A percentile compares a stretch with the other conserved stretches of the same genome.
Evolutionary conservation across 148 eudicot genomes (phyloP).

Genomic region (Chenopodium album): DNA sequence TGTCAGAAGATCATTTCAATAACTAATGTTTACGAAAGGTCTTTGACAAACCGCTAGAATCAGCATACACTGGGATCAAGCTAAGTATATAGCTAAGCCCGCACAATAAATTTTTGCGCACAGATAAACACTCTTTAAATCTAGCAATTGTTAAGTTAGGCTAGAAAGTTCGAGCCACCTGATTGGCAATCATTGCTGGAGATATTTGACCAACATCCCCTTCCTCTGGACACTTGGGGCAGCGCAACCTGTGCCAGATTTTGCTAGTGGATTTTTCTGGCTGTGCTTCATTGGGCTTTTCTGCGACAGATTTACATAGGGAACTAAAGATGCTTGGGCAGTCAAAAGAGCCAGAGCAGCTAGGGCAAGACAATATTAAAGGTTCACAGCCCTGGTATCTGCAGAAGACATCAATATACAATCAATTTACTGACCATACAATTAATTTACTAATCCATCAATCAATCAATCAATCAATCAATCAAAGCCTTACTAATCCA

Average conservation of each 20-base stretch:
- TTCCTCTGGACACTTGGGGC: slow-evolving; percentile 85
- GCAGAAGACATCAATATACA: slow-evolving; percentile 34
- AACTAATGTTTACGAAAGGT: not conserved
- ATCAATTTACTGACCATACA: not conserved
- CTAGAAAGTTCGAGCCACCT: slow-evolving; percentile 46
- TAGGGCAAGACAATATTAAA: slow-evolving; percentile 68
- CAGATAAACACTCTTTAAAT: not conserved
- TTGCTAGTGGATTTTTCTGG: slow-evolving; percentile 35
- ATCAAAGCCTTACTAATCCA: not conserved
- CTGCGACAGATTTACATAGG: slow-evolving; percentile 41
- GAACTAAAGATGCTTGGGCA: slow-evolving; percentile 74
- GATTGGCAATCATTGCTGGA: slow-evolving; percentile 77
- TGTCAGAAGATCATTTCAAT: slow-evolving; percentile 11
- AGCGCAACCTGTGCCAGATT: slow-evolving; percentile 65
- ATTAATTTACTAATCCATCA: not conserved
- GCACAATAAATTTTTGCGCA: not conserved
- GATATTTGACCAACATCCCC: slow-evolving; percentile 63
- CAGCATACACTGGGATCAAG: too few relatives aligned
- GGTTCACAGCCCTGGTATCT: slow-evolving; percentile 90
- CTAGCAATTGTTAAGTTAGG: not conserved
- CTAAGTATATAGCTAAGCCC: too few relatives aligned
- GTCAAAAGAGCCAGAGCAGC: slow-evolving; percentile 71
- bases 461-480: too few relatives aligned
- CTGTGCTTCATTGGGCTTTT: slow-evolving; percentile 42
- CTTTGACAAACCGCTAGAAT: not conserved